Base-by-base conservation (phyloP, 805 yeast genomes). In the Metschnikowia dekortorum region DNA sequence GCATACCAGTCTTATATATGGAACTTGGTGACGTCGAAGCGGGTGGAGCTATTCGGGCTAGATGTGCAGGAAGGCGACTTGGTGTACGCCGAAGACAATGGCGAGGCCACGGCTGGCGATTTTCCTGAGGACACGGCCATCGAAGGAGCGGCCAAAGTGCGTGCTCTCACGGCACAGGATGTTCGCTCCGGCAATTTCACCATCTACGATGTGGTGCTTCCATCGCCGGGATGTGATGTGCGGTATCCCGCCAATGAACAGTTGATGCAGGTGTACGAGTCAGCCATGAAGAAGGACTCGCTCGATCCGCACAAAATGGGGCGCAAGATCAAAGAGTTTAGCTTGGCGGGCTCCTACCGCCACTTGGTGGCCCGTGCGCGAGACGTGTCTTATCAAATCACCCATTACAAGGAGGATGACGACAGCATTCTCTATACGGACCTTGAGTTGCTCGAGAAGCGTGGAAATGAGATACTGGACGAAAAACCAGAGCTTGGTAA, bases 151-250 rank as follows among this genome's bases (percentile, higher is more conserved):
- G 71, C 78, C 28, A 79, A 89, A 56, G 97, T 96, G 1, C 78
- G 85, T 58, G 79, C 85, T 0, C 75, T 94, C 16, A 87, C 96
- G 0, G 75, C 80, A 48, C 89, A 83, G 50, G 98, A 92, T 52
- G 71, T 85, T 26, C 80, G 73, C 4, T 49, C 71, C 2, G 80
- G 80, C 0, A 79, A 75, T 48, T 87, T 76, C 63, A 67, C 85
- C 10, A 85, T 92, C 33, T 84, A 78, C 61, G 98, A 94, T 66
- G 76, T 94, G 30, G 96, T 95, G 2, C 73, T 94, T 49, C 98
- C 99, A n/a, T 81, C 96, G 0, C 99, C 99, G 2, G 99, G 99
- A 0, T 90, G 83, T 65, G 97, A 90, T 63, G 81, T 94, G n/a
- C 63, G 76, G 11, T 94, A 94, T 62, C 99, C 99, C 6, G 71